These are phyloP conservation scores for Strombidium stylifer DNA, from an alignment of 73 alveolate species.

Conservation along the genomic window DNA sequence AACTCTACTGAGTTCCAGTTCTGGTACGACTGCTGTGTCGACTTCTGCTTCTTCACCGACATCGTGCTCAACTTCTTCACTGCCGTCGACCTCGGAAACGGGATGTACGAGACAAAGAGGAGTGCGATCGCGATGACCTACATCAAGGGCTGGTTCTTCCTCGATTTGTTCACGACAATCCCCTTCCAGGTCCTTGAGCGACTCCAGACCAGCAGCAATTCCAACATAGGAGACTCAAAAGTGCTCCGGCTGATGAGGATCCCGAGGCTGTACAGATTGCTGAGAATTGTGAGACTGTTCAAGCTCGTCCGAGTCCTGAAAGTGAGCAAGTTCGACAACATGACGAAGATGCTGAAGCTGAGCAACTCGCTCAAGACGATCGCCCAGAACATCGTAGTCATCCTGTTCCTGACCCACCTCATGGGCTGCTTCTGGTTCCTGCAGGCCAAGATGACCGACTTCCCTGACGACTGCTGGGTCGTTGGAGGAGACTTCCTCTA, in stretches of 20 bases:
- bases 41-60: conserved; percentile 42
- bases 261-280: conserved; percentile 52
- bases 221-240: conserved; percentile 17
- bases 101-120: conserved; percentile 11
- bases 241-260: conserved; percentile 58
- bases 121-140: conserved; percentile 38
- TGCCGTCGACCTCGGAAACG: conserved; percentile 49
- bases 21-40: conserved; percentile 31
- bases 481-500: conserved; percentile 55
- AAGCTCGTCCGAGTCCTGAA: conserved; percentile 35
- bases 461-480: conserved; percentile 82
- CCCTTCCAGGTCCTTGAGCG: conserved; percentile 21
- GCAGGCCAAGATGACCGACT: conserved; percentile 73
- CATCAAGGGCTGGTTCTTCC: conserved; percentile 51
- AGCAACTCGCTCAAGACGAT: conserved; percentile 40
- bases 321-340: conserved; percentile 4
- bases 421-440: conserved; percentile 84
- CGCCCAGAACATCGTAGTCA: conserved; percentile 40
- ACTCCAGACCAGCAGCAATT: not conserved
- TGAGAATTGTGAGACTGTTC: conserved; percentile 53
- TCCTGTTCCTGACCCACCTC: conserved; percentile 68
- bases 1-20: conserved; percentile 11
- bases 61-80: conserved; percentile 37
- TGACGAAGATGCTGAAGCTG: conserved; percentile 25
- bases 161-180: conserved; percentile 42